phyloP scores from a whole-genome alignment of 163 green algal genomes.

The Chlorella variabilis region DNA sequence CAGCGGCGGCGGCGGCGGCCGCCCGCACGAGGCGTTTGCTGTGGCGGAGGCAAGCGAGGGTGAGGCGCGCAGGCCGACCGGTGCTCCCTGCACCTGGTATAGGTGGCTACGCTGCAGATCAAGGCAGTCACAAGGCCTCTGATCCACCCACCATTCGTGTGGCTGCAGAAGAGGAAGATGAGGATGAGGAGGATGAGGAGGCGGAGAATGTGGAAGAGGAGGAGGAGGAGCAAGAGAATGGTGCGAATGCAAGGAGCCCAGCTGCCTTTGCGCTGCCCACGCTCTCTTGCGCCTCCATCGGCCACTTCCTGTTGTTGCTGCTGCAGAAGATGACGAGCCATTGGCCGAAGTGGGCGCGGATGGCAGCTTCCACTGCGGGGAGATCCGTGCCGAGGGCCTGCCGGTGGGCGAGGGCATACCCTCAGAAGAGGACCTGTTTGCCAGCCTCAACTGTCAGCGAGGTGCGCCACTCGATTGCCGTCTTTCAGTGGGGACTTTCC shows the following conservation, averaged over 20 bases:
- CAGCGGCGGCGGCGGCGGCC: constrained; percentile 29
- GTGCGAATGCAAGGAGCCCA: background rate
- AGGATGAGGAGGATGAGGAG: constrained; percentile 46
- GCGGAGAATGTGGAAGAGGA: constrained; percentile 42
- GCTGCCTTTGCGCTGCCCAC: no score
- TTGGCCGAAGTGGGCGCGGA: background rate
- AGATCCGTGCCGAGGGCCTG: constrained; percentile 46
- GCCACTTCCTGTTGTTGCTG: background rate
- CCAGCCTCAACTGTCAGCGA: constrained; percentile 59
- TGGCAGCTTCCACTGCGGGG: constrained; percentile 37
- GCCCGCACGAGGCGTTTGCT: constrained; percentile 23
- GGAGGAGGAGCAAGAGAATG: constrained; percentile 1
- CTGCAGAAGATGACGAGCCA: constrained; percentile 11
- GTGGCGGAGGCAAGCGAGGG: constrained; percentile 44
- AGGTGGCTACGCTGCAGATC: no score
- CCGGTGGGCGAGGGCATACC: constrained; percentile 52
- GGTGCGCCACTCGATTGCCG: background rate
- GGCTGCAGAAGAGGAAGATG: constrained; percentile 24
- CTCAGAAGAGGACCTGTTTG: constrained; percentile 66
- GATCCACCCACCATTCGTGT: background rate
- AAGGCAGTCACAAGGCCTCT: no score
- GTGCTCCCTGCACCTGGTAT: no score
- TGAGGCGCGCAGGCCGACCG: background rate
- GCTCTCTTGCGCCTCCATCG: background rate
- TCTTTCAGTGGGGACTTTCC: no score